Evolutionary conservation across 805 yeast species (phyloP).

Genomic region (Vanderwaltozyma verrucispora): DNA sequence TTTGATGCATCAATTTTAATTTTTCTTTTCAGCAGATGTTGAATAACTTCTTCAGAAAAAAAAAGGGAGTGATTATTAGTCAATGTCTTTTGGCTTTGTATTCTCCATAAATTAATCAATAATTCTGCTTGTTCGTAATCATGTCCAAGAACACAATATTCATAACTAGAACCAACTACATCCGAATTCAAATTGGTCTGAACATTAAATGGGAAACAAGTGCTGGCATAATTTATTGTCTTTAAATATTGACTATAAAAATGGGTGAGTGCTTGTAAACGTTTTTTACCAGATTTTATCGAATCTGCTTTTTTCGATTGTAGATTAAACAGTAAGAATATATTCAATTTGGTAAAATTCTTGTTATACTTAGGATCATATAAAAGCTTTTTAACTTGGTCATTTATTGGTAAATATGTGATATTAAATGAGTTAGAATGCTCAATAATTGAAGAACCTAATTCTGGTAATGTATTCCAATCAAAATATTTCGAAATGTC

Average conservation of each 20-base stretch:
- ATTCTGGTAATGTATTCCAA: neutral
- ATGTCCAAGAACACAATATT: constrained; percentile 7
- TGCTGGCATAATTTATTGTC: constrained; percentile 9
- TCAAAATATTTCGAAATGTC: neutral
- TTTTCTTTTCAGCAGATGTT: constrained; percentile 14
- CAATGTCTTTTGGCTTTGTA: constrained; percentile 16
- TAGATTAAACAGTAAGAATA: constrained; percentile 19
- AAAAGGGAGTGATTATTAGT: constrained; percentile 19
- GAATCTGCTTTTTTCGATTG: constrained; percentile 16
- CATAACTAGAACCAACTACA: constrained; percentile 1
- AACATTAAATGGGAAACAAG: constrained; percentile 12
- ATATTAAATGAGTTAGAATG: neutral
- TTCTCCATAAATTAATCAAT: constrained; percentile 18
- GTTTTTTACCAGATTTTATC: constrained; percentile 10
- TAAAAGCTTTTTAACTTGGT: constrained; percentile 15
- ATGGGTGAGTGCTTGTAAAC: constrained; percentile 16
- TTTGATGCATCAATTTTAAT: constrained; percentile 7
- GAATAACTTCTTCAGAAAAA: constrained; percentile 19
- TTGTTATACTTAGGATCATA: constrained; percentile 21
- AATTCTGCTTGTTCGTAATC: constrained; percentile 17
- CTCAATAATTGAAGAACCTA: neutral
- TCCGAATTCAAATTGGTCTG: neutral
- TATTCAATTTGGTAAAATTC: constrained; percentile 15
- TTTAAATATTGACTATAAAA: constrained; percentile 14
- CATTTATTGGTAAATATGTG: constrained; percentile 7